Evolutionary conservation across 2,329 filamentous ascomycete species (phyloP), one percentile per base, ranked within the genome.

Genomic region (Clarireedia monteithiana): DNA sequence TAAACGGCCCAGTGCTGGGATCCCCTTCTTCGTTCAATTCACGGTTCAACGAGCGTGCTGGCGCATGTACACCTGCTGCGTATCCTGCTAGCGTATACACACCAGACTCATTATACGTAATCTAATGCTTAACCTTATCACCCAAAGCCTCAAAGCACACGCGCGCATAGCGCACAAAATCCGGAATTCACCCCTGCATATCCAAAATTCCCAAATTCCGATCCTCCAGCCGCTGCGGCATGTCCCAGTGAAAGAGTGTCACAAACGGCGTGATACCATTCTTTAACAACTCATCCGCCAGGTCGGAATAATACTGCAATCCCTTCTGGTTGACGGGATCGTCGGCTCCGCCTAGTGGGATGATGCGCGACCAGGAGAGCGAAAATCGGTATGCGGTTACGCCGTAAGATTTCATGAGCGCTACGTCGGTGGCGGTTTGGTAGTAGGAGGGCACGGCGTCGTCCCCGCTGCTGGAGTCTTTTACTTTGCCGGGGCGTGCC

Each of bases 91-190:
- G 84, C 57, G 86, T 82, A 63, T 83, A 89, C 72, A 89, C 92
- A 81, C 87, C 92, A 5, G 89, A 89, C 74, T 95, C 89, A 70
- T 92, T 92, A 74, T 91, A 89, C 24, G 88, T 92, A 69, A 91
- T 88, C 89, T 89, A 95, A 73, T 89, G 79, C 75, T 89, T 89
- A 67, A 90, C 88, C 70, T 84, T 85, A 59, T 83, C 79, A 51
- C 63, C 62, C 6, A 94, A 78, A 1, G 83, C 80, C 68, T 85
- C 78, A 74, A 89, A 94, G 66, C 89, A 78, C 48, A 90, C 76
- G 59, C 85, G 82, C 7, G 89, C 86, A 67, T 91, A 95, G 71
- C 85, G 75, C 66, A 88, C 84, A 68, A 84, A 95, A 72, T 95
- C 90, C 54, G 85, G 80, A 1, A 87, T 83, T 70, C 92, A 94